These are phyloP conservation scores for Skeletonema potamos DNA, from an alignment of 108 stramenopile species.

Conservation along the genomic window DNA sequence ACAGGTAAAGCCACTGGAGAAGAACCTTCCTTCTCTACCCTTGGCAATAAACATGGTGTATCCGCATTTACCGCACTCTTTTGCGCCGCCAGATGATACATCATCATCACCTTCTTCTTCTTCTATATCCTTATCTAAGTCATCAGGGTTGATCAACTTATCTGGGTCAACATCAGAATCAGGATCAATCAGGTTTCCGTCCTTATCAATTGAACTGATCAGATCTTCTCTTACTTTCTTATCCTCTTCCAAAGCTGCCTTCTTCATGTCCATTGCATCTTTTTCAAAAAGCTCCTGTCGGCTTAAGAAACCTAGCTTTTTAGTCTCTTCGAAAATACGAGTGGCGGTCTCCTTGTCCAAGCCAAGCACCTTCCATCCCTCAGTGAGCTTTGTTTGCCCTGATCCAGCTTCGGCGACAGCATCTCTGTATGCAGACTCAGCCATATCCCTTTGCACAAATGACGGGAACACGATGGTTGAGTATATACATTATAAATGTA, in stretches of 20 bases:
- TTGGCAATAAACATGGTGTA: conserved; percentile 89
- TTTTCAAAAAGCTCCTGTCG: conserved; percentile 27
- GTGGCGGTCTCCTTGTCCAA: conserved; percentile 68
- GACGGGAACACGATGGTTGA: neutral
- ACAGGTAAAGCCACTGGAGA: conserved; percentile 77
- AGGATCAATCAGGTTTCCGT: conserved; percentile 58
- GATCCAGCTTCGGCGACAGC: conserved; percentile 60
- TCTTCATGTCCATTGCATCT: conserved; percentile 4
- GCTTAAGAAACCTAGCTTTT: conserved; percentile 62
- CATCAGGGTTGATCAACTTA: conserved; percentile 38
- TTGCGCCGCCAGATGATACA: conserved; percentile 29
- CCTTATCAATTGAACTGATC: conserved; percentile 48
- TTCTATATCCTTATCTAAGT: conserved; percentile 27
- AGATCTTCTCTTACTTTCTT: conserved; percentile 51
- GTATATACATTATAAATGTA: neutral
- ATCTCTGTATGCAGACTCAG: conserved; percentile 75
- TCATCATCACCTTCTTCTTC: conserved; percentile 40
- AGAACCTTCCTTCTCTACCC: conserved; percentile 89
- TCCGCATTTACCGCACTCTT: conserved; percentile 81
- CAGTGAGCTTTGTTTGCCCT: conserved; percentile 60
- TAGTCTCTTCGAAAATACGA: conserved; percentile 71
- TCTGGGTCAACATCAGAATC: conserved; percentile 24
- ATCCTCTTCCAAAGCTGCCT: conserved; percentile 60
- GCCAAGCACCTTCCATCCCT: conserved; percentile 88
- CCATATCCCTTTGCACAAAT: conserved; percentile 63